Evolutionary conservation across 2,329 filamentous ascomycete genomes (phyloP).

Genomic region (Sporothrix schenckii): DNA sequence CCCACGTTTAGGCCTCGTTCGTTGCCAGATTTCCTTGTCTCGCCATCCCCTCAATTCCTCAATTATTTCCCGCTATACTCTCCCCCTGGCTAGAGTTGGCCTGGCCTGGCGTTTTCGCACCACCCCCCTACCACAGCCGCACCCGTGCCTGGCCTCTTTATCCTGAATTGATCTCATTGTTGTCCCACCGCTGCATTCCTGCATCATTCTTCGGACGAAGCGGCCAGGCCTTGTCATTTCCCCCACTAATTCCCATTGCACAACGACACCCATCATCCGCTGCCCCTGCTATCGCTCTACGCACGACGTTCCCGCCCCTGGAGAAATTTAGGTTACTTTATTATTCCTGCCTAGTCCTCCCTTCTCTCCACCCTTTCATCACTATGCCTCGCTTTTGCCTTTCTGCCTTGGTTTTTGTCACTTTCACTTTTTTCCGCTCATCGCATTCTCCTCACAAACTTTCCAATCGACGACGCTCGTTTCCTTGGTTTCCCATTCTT

Average conservation of each 20-base stretch:
- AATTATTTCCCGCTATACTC: conserved; percentile 33
- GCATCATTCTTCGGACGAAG: conserved; percentile 38
- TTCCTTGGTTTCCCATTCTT: neutral
- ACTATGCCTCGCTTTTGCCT: conserved; percentile 6
- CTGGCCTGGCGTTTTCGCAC: conserved; percentile 22
- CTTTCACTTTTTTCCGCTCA: neutral
- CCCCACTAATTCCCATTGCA: conserved; percentile 29
- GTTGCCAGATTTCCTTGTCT: conserved; percentile 26
- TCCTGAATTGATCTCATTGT: conserved; percentile 20
- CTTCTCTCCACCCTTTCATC: conserved; percentile 13
- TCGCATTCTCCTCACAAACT: conserved; percentile 10
- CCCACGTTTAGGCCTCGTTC: conserved; percentile 32
- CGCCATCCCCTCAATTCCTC: conserved; percentile 37
- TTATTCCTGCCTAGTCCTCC: conserved; percentile 24
- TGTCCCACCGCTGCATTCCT: conserved; percentile 24
- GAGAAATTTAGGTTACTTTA: conserved; percentile 19
- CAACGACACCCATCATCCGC: conserved; percentile 28
- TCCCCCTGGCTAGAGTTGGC: conserved; percentile 31
- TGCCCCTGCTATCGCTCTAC: conserved; percentile 24
- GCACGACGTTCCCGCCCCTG: conserved; percentile 29
- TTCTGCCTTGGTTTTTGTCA: conserved; percentile 5
- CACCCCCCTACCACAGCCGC: conserved; percentile 12
- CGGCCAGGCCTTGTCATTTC: conserved; percentile 33
- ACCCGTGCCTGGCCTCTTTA: conserved; percentile 27
- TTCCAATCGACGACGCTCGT: conserved; percentile 18